These are phyloP conservation scores for Puya raimondii DNA, from an alignment of 176 grass and related monocot genomes.

Conservation along the genomic window DNA sequence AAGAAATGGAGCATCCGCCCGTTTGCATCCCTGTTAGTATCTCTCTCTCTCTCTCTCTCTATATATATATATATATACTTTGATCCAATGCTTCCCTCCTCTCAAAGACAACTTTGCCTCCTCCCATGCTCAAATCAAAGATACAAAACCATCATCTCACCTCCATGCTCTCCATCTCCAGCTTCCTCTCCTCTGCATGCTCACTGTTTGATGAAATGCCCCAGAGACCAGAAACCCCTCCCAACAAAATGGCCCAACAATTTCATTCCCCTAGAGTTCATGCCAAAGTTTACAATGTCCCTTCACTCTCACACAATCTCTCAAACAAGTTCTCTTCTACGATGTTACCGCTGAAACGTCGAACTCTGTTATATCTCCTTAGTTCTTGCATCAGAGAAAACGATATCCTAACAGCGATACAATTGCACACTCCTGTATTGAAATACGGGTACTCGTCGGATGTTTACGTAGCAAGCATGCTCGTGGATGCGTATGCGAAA, in stretches of 20 bases:
- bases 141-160: not conserved
- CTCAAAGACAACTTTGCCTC: not conserved
- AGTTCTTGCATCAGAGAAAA: not conserved
- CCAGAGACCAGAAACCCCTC: not conserved
- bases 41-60: too few species aligned
- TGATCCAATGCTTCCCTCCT: not conserved
- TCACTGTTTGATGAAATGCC: not conserved
- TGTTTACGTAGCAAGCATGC: conserved; percentile 20
- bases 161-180: not conserved
- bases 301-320: not conserved
- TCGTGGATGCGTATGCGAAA: conserved; percentile 31
- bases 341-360: not conserved
- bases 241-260: not conserved
- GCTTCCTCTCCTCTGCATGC: not conserved
- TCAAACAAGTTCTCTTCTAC: not conserved
- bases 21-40: too few species aligned
- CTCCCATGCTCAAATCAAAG: not conserved
- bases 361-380: not conserved
- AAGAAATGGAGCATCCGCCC: too few species aligned
- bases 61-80: too few species aligned
- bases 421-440: conserved; percentile 20
- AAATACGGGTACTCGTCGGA: conserved; percentile 35
- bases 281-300: not conserved
- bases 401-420: not conserved
- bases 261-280: not conserved